Conservation (phyloP, 2,329 filamentous ascomycete species). For the Cadophora malorum region DNA sequence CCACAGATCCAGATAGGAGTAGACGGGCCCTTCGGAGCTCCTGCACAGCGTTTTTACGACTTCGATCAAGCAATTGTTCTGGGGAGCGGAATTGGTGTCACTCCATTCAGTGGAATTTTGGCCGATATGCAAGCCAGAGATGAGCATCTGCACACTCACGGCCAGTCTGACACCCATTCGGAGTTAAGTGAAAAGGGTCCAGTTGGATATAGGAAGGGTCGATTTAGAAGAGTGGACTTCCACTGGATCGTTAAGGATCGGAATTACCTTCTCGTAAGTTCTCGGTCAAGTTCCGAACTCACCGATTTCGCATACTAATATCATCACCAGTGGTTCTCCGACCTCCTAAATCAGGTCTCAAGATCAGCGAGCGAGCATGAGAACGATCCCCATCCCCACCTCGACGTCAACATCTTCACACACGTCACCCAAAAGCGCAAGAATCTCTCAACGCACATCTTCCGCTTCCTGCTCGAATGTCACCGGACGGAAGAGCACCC, state of each 20-base stretch:
- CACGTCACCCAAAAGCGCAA: conserved; percentile 63
- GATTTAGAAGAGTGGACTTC: conserved; percentile 60
- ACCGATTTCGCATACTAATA: background rate
- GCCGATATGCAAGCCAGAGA: conserved; percentile 59
- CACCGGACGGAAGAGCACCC: conserved; percentile 59
- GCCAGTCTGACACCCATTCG: conserved; percentile 24
- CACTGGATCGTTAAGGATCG: conserved; percentile 66
- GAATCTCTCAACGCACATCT: conserved; percentile 59
- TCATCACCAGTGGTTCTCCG: conserved; percentile 55
- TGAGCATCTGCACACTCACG: conserved; percentile 37
- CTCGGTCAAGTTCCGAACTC: too few relatives aligned
- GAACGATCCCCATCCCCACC: conserved; percentile 45
- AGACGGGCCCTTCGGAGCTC: conserved; percentile 64
- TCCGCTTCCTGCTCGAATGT: conserved; percentile 61
- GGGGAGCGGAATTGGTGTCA: conserved; percentile 63
- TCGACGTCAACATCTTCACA: conserved; percentile 62
- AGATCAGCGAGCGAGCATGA: conserved; percentile 50
- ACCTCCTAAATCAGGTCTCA: conserved; percentile 58
- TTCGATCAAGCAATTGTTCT: conserved; percentile 62
- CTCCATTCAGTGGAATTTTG: conserved; percentile 62
- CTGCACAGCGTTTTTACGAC: conserved; percentile 63
- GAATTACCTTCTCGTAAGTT: conserved; percentile 53
- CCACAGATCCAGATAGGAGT: conserved; percentile 56
- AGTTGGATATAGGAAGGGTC: conserved; percentile 4
- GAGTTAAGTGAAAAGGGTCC: conserved; percentile 14